Base-by-base conservation (phyloP, 2,329 filamentous ascomycete genomes). In the Dactylellina cionopaga region DNA sequence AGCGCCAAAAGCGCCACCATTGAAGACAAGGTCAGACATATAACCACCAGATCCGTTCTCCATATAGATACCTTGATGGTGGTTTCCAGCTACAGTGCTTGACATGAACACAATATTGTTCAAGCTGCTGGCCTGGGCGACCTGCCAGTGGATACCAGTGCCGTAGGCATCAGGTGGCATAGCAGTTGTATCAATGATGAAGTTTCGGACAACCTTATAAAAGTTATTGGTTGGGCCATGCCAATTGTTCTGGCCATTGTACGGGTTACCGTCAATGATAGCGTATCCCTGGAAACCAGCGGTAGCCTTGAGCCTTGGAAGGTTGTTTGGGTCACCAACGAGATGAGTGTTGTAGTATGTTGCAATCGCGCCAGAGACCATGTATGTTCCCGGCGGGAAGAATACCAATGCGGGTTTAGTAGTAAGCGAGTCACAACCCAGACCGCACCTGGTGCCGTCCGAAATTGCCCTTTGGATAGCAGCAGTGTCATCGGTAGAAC, bases 271-370 rank as follows among this genome's bases (percentile, higher is more conserved):
- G 79, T 98, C 94, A 75, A 99, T 90, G 60, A 98, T 86, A 47
- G 90, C 93, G 83, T 96, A 96, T 51, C 94, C 95, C 1, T 83
- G 75, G 78, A 98, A 99, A 77, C 83, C 83, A 39, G 89, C 79
- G 0, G 87, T 80, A 2, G 90, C 90, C 83, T 94, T 92, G 80
- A 97, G 84, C 0, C 88, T 89, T 0, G 94, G 76, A 17, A 75
- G 25, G 24, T 71, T 74, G 17, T 60, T 56, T 5, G 69, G 69
- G 82, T 98, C 92, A 65, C 94, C 94, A 31, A 97, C 84, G 74
- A 98, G 87, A 80, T 97, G 92, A 10, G 93, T 96, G 83, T 96
- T 96, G 85, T 98, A 98, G 81, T 89, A 90, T 80, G 92, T 90
- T 52, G 92, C 82, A 76, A 98, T 87, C 19, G 93, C 91, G 78